phyloP scores from a whole-genome alignment of 2,329 filamentous ascomycete genomes.

The Apiospora arundinis region DNA sequence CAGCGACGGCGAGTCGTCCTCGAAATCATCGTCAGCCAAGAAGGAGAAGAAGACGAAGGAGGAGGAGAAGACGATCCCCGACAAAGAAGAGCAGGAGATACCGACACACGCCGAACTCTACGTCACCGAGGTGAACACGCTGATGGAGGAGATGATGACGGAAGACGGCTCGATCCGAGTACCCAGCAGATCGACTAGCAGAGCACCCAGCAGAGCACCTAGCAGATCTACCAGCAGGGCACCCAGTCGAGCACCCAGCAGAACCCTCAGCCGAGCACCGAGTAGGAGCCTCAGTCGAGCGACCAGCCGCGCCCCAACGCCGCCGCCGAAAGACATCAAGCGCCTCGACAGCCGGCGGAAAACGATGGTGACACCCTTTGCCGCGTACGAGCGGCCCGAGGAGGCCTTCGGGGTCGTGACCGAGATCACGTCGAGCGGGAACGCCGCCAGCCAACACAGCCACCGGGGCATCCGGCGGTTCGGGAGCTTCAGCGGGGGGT shows the following conservation, averaged over 20 bases:
- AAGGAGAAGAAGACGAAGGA: background rate
- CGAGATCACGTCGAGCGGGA: slow-evolving; percentile 33
- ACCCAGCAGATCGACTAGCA: slow-evolving; percentile 35
- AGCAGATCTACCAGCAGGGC: background rate
- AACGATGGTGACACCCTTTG: slow-evolving; percentile 36
- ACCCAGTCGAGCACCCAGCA: background rate
- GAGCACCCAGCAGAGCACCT: background rate
- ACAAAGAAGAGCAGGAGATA: background rate
- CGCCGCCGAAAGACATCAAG: slow-evolving; percentile 41
- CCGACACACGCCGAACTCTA: slow-evolving; percentile 29
- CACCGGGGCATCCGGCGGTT: slow-evolving; percentile 13
- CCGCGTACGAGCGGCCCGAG: slow-evolving; percentile 26
- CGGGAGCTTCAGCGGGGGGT: slow-evolving; percentile 14
- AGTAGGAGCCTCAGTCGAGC: background rate
- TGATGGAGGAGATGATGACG: slow-evolving; percentile 32
- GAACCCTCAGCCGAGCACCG: background rate
- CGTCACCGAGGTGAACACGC: slow-evolving; percentile 38
- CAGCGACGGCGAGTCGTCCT: slow-evolving; percentile 36
- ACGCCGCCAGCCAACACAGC: background rate
- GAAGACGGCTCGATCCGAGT: slow-evolving; percentile 34
- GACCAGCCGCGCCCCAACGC: slow-evolving; percentile 38
- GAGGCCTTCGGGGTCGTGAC: slow-evolving; percentile 34
- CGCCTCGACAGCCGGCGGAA: slow-evolving; percentile 35
- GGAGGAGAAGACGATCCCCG: too few relatives aligned
- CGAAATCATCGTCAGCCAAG: slow-evolving; percentile 26